Base-by-base conservation (phyloP, 2,329 filamentous ascomycete genomes). In the Ophiognomonia clavigignenti-juglandacearum region DNA sequence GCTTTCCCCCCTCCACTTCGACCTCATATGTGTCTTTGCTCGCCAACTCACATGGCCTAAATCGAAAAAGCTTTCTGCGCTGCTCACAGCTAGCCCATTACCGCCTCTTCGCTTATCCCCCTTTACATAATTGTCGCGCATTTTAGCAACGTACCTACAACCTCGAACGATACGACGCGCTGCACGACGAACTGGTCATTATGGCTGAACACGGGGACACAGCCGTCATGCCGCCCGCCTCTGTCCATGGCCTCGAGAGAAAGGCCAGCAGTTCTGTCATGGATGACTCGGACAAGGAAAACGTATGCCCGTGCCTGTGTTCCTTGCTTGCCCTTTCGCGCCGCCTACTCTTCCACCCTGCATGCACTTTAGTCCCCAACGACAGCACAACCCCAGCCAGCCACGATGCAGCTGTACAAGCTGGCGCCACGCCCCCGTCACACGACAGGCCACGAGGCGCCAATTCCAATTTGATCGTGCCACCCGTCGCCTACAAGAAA, bases 281-380 rank as follows among this genome's bases (percentile, higher is more conserved):
- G 62, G 43, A 57, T 57, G 45, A 56, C 52, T 69, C 65, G 41
- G 67, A 68, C 53, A 66, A 62, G 58, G 65, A 68, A 54, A 65
- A 59, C 52, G 67, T 69, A 66, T 50, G 65, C 23, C 48, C 44
- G 22, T 40, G 44, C 40, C 7, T 24, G 39, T 7, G 35, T 27
- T 8, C 29, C 13, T 13, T 7, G 26, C 26, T 29, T 7, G 26
- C 26, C 13, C 7, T 16, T 32, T 32, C 29, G 11, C 10, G 6
- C 10, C 29, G 4, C n/a, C 10, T 13, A 32, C 29, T 7, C 26
- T 7, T 13, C 7, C 26, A 16, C 29, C 8, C 27, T 39, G 31
- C 41, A 26, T 48, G 35, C 29, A 26, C 40, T 35, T 29, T 31
- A 16, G 19, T 11, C 19, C 14, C 34, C 18, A 16, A 2, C 27